Conservation (phyloP, 768 basidiomycete species). For the Russula emetica region DNA sequence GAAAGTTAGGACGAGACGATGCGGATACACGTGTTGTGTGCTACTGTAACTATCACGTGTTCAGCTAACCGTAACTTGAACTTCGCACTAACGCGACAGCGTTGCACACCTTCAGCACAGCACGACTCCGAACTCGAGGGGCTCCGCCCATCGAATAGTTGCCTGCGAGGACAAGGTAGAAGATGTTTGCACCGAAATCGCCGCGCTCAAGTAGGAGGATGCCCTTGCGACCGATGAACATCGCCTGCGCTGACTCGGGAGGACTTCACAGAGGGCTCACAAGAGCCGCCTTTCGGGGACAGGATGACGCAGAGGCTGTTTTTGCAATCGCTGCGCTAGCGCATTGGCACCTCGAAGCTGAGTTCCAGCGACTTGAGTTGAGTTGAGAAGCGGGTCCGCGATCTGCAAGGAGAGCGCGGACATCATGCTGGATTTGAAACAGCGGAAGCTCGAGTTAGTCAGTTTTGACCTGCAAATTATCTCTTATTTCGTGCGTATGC, state of each 20-base stretch:
- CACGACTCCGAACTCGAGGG: conserved; percentile 52
- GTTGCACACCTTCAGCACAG: conserved; percentile 52
- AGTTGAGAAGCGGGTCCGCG: conserved; percentile 61
- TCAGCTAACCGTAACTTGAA: no score
- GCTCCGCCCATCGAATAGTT: conserved; percentile 44
- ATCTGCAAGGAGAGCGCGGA: conserved; percentile 75
- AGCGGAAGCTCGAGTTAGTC: no score
- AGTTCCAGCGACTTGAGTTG: conserved; percentile 43
- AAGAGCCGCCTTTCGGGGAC: conserved; percentile 50
- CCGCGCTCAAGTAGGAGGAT: conserved; percentile 52
- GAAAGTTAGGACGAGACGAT: no score
- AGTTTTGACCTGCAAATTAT: no score
- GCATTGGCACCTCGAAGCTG: conserved; percentile 50
- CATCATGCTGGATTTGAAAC: conserved; percentile 37
- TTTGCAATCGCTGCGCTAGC: conserved; percentile 46
- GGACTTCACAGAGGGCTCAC: conserved; percentile 46
- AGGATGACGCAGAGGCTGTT: conserved; percentile 53
- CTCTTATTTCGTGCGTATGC: no score
- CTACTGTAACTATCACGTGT: no score
- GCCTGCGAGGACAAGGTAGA: conserved; percentile 52
- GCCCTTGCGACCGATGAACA: conserved; percentile 50
- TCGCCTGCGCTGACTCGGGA: conserved; percentile 40
- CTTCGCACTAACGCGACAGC: no score
- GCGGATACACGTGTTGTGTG: no score
- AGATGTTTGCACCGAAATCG: conserved; percentile 49